Evolutionary conservation across 345 rosid species (phyloP), one percentile per base, ranked within the genome.

Genomic region (Linum lewisii): DNA sequence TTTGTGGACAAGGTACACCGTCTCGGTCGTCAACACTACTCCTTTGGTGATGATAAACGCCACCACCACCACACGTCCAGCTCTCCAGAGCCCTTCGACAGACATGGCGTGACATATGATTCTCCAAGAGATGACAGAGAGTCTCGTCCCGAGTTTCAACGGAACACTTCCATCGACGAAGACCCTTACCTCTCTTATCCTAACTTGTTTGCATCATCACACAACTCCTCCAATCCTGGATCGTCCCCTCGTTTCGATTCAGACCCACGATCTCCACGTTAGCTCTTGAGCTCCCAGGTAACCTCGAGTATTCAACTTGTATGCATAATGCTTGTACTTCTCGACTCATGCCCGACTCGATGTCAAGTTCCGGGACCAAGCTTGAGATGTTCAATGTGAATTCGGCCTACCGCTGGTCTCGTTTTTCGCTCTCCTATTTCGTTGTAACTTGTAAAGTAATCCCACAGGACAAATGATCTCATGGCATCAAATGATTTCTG

Each of bases 101-200:
- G 77, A 72, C 62, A 38, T 21, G 63, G 66, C 37, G 55, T 65
- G 5, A 72, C 20, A 36, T 65, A 51, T 51, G 78, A 79, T 57
- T 72, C 86, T 37, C 63, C 38, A n/a, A 22, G 20, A 14, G 69
- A 71, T 38, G 72, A 54, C 36, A 69, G 66, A 54, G 72, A 61
- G 19, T 54, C 77, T 58, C 59, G 14, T 63, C 82, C 79, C 75
- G 90, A 82, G 69, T 90, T 84, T 11, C 80, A 78, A 71, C 83
- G 94, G 66, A 66, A 75, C 63, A 58, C 83, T 60, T 82, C 90
- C 34, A 75, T 77, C 82, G 96, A 88, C 26, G 97, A 88, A n/a
- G 95, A 89, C 26, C 58, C 85, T 3, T 84, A 82, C 74, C 86
- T 81, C 74, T 75, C 92, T 16, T 86, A 84, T 69, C 97, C 95